Conservation (phyloP, 164 flowering plant genomes). For the Vitis rupestris region DNA sequence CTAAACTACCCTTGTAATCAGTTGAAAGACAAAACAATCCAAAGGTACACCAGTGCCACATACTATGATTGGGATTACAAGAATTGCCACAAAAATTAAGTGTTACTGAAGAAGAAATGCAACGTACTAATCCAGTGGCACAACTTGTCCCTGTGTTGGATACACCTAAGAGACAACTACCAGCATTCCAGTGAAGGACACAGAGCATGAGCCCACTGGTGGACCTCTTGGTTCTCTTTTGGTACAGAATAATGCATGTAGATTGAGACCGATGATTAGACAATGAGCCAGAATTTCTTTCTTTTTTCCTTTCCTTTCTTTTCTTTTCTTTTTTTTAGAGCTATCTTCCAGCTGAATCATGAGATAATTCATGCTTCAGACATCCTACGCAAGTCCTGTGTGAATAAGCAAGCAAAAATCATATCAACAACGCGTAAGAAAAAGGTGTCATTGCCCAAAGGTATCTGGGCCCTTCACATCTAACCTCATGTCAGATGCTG, state of each 20-base stretch:
- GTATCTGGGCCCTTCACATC: too few relatives aligned
- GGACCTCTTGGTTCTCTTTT: conserved; percentile 21
- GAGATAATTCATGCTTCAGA: too few relatives aligned
- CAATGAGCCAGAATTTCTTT: not conserved
- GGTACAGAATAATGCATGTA: conserved; percentile 2
- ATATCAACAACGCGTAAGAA: too few relatives aligned
- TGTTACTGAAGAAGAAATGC: not conserved
- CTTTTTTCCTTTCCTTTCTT: too few relatives aligned
- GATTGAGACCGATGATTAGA: conserved; percentile 20
- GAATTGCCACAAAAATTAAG: not conserved
- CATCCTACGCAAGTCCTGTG: too few relatives aligned
- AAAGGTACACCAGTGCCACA: not conserved
- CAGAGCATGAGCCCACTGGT: conserved; percentile 17
- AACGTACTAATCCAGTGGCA: conserved; percentile 6
- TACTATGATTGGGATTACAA: not conserved
- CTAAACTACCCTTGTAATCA: not conserved
- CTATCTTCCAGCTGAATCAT: too few relatives aligned
- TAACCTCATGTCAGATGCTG: too few relatives aligned
- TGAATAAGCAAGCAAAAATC: too few relatives aligned
- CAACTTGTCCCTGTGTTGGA: conserved; percentile 20
- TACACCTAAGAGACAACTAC: conserved; percentile 13
- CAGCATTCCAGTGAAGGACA: conserved; percentile 5
- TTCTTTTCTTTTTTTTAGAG: too few relatives aligned
- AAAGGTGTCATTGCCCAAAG: too few relatives aligned
- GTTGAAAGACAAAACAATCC: not conserved